Conservation (phyloP, 2,329 filamentous ascomycete species). For the Xylariaceae sp. region DNA sequence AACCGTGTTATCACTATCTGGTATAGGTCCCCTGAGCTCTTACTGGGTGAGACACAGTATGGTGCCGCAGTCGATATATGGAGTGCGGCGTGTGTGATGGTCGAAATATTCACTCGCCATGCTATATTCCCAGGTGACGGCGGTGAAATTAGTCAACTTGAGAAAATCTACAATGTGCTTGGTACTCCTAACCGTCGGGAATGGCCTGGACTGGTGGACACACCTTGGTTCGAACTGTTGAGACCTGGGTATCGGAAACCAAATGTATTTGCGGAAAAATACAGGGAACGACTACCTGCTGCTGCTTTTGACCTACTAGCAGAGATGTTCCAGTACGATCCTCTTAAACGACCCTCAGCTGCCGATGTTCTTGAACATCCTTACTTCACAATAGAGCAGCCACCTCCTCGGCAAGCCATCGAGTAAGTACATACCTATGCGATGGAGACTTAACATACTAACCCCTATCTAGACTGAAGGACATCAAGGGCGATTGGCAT, state of each 20-base stretch:
- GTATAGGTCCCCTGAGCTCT: constrained; percentile 91
- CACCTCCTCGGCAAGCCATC: constrained; percentile 74
- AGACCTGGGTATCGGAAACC: constrained; percentile 75
- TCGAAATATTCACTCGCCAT: constrained; percentile 93
- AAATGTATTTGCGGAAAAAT: constrained; percentile 82
- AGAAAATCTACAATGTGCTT: constrained; percentile 93
- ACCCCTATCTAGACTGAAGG: constrained; percentile 64
- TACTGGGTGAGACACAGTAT: constrained; percentile 89
- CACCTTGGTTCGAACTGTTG: constrained; percentile 96
- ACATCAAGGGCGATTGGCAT: constrained; percentile 94
- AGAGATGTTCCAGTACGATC: constrained; percentile 90
- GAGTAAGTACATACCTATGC: constrained; percentile 67
- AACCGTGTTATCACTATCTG: constrained; percentile 99
- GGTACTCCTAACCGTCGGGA: constrained; percentile 84
- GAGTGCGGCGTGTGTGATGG: constrained; percentile 95
- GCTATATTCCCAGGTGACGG: constrained; percentile 96
- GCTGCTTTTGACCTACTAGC: constrained; percentile 83
- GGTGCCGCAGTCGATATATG: constrained; percentile 91
- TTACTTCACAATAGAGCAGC: constrained; percentile 87
- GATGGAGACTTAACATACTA: constrained; percentile 32
- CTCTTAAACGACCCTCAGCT: constrained; percentile 79
- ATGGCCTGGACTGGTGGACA: constrained; percentile 90
- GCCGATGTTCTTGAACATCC: constrained; percentile 83
- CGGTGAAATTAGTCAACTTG: constrained; percentile 92
- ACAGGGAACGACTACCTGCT: constrained; percentile 75